Conservation (phyloP, 2,329 filamentous ascomycete genomes). For the Paracamarosporium sp. region DNA sequence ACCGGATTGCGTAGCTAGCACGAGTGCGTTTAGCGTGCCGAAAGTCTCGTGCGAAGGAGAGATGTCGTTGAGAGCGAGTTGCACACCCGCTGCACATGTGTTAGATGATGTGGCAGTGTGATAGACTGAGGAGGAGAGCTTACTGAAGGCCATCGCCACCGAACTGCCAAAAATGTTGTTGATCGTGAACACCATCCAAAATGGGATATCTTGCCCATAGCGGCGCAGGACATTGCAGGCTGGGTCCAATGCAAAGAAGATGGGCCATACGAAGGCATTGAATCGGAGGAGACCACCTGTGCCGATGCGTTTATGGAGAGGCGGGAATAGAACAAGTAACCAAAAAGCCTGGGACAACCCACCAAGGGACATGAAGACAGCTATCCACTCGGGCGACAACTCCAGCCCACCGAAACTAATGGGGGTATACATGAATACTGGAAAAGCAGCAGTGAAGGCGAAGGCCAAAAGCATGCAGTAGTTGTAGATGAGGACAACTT, state of each 20-base stretch:
- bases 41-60: conserved; percentile 69
- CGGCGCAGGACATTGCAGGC: conserved; percentile 65
- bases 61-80: conserved; percentile 78
- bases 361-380: conserved; percentile 67
- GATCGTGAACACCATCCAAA: conserved; percentile 63
- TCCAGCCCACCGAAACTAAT: conserved; percentile 69
- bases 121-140: conserved; percentile 11
- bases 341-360: conserved; percentile 74
- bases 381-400: conserved; percentile 69
- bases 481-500: conserved; percentile 70
- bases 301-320: conserved; percentile 69
- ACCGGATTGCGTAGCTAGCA: conserved; percentile 66
- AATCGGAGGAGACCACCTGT: conserved; percentile 69
- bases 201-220: conserved; percentile 52
- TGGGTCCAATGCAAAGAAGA: conserved; percentile 65
- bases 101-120: conserved; percentile 5
- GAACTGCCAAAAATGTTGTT: conserved; percentile 64
- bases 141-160: conserved; percentile 72
- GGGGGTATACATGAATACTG: conserved; percentile 72
- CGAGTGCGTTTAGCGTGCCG: conserved; percentile 74
- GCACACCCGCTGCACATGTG: conserved; percentile 59
- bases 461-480: conserved; percentile 74
- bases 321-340: conserved; percentile 74
- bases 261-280: conserved; percentile 67
- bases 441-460: conserved; percentile 72